Evolutionary conservation across 2,329 filamentous ascomycete genomes (phyloP).

Genomic region (Stagonosporopsis tanaceti): DNA sequence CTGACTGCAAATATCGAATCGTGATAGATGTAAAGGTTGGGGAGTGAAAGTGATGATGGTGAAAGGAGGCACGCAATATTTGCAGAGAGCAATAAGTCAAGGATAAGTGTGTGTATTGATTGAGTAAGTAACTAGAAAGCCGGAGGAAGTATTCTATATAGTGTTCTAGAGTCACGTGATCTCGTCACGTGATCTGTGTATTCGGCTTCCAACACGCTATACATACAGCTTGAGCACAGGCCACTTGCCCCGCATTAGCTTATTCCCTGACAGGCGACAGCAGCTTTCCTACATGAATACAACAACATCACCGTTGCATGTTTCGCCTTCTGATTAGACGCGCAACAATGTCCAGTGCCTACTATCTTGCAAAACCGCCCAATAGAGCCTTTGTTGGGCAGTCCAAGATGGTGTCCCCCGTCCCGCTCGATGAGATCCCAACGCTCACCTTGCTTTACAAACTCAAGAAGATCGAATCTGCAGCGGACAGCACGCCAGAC

Average conservation of each 20-base stretch:
- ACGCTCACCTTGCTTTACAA: conserved; percentile 73
- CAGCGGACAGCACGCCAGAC: conserved; percentile 18
- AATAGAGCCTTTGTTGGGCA: conserved; percentile 10
- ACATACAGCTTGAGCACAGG: conserved; percentile 2
- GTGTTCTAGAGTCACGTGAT: too few relatives aligned
- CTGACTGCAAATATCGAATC: too few relatives aligned
- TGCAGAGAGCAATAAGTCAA: too few relatives aligned
- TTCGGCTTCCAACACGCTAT: too few relatives aligned
- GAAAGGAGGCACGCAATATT: neutral
- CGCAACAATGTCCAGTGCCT: conserved; percentile 34
- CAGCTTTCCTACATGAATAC: neutral
- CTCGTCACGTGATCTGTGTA: too few relatives aligned
- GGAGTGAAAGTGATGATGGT: neutral
- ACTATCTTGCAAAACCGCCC: conserved; percentile 32
- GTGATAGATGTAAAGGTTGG: too few relatives aligned
- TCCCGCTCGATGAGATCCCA: conserved; percentile 63
- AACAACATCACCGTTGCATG: conserved; percentile 8
- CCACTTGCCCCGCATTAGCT: conserved; percentile 11
- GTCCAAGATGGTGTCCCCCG: conserved; percentile 36
- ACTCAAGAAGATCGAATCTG: conserved; percentile 57
- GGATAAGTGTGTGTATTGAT: too few relatives aligned
- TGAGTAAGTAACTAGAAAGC: too few relatives aligned
- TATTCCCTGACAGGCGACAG: neutral
- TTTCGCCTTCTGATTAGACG: conserved; percentile 1
- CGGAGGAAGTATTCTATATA: too few relatives aligned